Evolutionary conservation across 306 rosid genomes (phyloP).

Genomic region (Pachyrhizus erosus): DNA sequence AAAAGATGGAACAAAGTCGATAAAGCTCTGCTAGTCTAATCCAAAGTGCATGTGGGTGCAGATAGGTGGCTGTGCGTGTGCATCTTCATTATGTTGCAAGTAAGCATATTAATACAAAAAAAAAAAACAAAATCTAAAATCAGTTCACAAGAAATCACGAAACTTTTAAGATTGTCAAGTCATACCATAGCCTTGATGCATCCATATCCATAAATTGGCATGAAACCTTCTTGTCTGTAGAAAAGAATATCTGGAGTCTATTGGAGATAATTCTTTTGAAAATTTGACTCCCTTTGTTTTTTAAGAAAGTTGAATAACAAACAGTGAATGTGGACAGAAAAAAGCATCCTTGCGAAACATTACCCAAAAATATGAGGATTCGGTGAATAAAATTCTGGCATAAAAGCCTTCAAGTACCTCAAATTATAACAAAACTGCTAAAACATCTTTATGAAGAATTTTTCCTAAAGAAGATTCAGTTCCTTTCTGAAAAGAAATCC

Average conservation of each 20-base stretch:
- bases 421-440: not conserved
- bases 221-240: conserved; percentile 42
- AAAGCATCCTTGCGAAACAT: conserved; percentile 36
- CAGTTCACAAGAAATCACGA: conserved; percentile 35
- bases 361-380: conserved; percentile 9
- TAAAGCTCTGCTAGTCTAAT: not conserved
- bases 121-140: not conserved
- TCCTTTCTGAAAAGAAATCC: not conserved
- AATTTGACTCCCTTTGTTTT: conserved; percentile 9
- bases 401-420: conserved; percentile 1
- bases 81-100: not conserved
- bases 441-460: not conserved
- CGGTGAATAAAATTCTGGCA: conserved; percentile 17
- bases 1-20: conserved; percentile 1
- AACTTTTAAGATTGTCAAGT: conserved; percentile 26
- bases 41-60: not conserved
- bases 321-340: conserved; percentile 18
- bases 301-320: not conserved
- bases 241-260: conserved; percentile 40
- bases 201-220: conserved; percentile 50
- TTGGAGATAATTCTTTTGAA: conserved; percentile 35
- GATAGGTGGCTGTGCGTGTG: not conserved
- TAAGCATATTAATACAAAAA: conserved; percentile 2
- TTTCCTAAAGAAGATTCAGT: not conserved
- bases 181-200: conserved; percentile 51